These are phyloP conservation scores for Aspergillus pseudoviridinutans DNA, from an alignment of 2,329 filamentous ascomycete species.

Conservation along the genomic window DNA sequence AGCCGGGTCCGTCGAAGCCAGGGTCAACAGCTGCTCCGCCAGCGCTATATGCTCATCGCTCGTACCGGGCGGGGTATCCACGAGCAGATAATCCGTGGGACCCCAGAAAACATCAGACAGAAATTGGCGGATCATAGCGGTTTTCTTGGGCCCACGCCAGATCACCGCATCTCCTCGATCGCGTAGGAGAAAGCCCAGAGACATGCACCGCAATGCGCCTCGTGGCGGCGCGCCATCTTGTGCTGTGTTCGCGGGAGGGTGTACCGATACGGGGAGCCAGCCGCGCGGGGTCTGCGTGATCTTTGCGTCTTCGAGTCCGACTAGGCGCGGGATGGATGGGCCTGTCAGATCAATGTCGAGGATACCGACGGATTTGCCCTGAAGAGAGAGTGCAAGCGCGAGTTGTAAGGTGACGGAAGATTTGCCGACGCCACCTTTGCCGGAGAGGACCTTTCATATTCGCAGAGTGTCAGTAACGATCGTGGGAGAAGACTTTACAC, in stretches of 20 bases:
- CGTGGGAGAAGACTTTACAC: background rate
- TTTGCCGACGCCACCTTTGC: constrained; percentile 97
- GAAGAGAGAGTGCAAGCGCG: constrained; percentile 78
- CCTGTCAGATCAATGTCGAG: constrained; percentile 96
- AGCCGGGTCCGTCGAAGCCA: constrained; percentile 28
- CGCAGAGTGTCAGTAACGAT: constrained; percentile 7
- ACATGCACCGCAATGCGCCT: constrained; percentile 67
- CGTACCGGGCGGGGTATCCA: constrained; percentile 94
- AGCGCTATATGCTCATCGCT: constrained; percentile 96
- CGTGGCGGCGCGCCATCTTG: constrained; percentile 18
- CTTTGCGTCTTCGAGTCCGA: constrained; percentile 82
- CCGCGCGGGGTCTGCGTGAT: constrained; percentile 88
- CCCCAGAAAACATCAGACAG: constrained; percentile 86
- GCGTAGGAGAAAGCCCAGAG: constrained; percentile 82
- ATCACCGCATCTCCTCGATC: constrained; percentile 87
- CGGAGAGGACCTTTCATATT: constrained; percentile 65
- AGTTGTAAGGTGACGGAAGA: constrained; percentile 97
- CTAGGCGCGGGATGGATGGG: constrained; percentile 91
- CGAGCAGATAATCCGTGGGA: constrained; percentile 82
- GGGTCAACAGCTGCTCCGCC: constrained; percentile 71
- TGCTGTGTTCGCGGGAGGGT: constrained; percentile 8
- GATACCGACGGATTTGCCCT: constrained; percentile 86
- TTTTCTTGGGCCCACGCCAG: constrained; percentile 98
- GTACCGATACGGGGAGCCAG: constrained; percentile 70
- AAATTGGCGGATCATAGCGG: constrained; percentile 97